These are phyloP conservation scores for Euptelea pleiosperma DNA, from an alignment of 164 flowering plant species.

Conservation along the genomic window DNA sequence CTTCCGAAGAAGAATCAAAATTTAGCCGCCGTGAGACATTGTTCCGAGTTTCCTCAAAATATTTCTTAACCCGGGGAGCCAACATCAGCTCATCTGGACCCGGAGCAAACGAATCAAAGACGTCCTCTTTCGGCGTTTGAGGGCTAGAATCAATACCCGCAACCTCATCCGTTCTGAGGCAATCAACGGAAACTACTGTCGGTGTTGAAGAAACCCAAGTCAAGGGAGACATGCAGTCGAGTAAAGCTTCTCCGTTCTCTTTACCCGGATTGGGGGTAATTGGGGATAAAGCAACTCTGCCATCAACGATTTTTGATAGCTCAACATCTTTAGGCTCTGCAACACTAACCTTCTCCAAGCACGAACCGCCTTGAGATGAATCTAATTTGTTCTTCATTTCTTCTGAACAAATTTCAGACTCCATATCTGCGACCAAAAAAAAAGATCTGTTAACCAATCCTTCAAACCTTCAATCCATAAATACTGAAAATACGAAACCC, in stretches of 20 bases:
- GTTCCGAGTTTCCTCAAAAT: constrained; percentile 17
- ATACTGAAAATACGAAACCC: too few relatives aligned
- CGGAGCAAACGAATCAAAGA: constrained; percentile 77
- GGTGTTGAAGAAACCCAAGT: constrained; percentile 22
- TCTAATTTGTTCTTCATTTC: neutral
- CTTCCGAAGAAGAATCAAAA: constrained; percentile 24
- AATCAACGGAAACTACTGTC: neutral
- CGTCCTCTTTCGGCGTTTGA: constrained; percentile 44
- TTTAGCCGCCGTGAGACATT: constrained; percentile 35
- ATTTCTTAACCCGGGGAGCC: constrained; percentile 51
- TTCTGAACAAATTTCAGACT: constrained; percentile 8
- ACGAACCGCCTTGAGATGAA: neutral
- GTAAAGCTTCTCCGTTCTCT: constrained; percentile 29
- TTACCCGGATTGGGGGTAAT: constrained; percentile 35
- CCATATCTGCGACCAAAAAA: constrained; percentile 11
- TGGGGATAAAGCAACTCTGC: constrained; percentile 27
- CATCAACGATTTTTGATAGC: neutral
- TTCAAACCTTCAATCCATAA: neutral
- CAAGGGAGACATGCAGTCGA: constrained; percentile 29
- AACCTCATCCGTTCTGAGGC: constrained; percentile 1
- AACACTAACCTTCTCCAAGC: neutral
- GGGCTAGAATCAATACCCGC: constrained; percentile 26
- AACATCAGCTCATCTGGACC: constrained; percentile 48
- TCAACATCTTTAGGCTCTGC: constrained; percentile 14
- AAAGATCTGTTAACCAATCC: neutral